phyloP scores from a whole-genome alignment of 345 rosid species.

The Moringa oleifera region DNA sequence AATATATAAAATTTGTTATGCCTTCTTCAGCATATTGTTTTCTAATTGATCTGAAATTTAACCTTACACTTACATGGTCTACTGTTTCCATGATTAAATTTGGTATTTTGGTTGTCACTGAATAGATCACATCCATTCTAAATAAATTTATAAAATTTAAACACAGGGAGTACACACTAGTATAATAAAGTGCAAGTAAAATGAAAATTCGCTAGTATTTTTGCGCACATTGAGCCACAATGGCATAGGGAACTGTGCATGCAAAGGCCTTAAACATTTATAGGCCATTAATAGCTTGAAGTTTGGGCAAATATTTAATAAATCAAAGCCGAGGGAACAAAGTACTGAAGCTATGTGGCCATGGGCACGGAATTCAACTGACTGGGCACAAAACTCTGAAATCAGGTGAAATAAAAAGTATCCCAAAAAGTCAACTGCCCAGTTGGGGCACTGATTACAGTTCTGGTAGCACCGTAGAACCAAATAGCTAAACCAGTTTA shows the following conservation, averaged over 20 bases:
- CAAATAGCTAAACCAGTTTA: conserved; percentile 12
- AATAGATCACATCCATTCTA: too few species aligned
- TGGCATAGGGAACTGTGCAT: not conserved
- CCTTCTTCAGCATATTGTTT: too few species aligned
- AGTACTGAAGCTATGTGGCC: not conserved
- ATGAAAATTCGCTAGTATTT: too few species aligned
- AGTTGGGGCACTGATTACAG: conserved; percentile 1
- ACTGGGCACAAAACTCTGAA: not conserved
- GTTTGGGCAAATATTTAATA: not conserved
- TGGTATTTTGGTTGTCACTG: too few species aligned
- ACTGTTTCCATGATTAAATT: not conserved
- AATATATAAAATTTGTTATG: too few species aligned
- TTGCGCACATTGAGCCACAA: not conserved
- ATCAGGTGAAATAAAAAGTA: not conserved
- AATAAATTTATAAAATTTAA: too few species aligned
- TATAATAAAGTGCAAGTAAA: not conserved
- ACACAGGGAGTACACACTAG: too few species aligned
- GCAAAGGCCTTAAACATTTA: not conserved
- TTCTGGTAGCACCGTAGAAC: not conserved
- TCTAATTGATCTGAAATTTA: too few species aligned
- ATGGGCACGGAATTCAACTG: not conserved
- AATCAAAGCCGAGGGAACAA: not conserved
- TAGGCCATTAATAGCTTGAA: not conserved
- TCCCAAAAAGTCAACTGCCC: not conserved
- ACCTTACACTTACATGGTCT: not conserved